Conservation (phyloP, 495 filamentous ascomycete genomes). For the Penicillium bialowiezense region DNA sequence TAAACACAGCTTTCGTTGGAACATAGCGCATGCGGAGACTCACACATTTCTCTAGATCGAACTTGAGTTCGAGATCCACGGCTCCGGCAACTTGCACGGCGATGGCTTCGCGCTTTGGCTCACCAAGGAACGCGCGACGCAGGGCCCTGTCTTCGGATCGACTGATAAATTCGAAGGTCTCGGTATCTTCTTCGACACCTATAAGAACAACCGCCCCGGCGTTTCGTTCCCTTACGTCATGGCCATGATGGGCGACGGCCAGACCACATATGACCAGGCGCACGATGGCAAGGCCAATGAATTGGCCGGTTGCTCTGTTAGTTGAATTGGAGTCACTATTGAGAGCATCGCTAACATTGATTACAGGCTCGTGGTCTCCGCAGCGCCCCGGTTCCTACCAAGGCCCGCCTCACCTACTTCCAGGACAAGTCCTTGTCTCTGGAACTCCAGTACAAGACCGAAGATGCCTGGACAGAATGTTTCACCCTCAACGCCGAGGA, state of each 20-base stretch:
- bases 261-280: conserved; percentile 85
- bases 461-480: conserved; percentile 85
- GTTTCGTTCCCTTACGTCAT: conserved; percentile 96
- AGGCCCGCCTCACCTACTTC: conserved; percentile 89
- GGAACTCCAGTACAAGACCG: conserved; percentile 88
- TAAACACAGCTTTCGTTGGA: conserved; percentile 26
- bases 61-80: conserved; percentile 89
- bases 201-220: conserved; percentile 98
- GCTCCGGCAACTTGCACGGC: conserved; percentile 81
- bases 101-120: conserved; percentile 99
- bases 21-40: not conserved
- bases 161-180: conserved; percentile 90
- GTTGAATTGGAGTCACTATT: conserved; percentile 12
- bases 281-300: conserved; percentile 95
- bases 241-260: conserved; percentile 95
- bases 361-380: conserved; percentile 79
- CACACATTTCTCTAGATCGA: conserved; percentile 60
- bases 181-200: conserved; percentile 97
- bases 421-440: conserved; percentile 90
- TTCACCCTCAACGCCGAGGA: conserved; percentile 67
- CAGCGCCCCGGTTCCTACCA: conserved; percentile 72
- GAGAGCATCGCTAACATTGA: not conserved
- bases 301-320: conserved; percentile 85
- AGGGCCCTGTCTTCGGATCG: conserved; percentile 84
- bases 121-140: conserved; percentile 82